Evolutionary conservation across 1,284 basidiomycete species (phyloP), one percentile per base, ranked within the genome.

Genomic region (Lentinus polychrous): DNA sequence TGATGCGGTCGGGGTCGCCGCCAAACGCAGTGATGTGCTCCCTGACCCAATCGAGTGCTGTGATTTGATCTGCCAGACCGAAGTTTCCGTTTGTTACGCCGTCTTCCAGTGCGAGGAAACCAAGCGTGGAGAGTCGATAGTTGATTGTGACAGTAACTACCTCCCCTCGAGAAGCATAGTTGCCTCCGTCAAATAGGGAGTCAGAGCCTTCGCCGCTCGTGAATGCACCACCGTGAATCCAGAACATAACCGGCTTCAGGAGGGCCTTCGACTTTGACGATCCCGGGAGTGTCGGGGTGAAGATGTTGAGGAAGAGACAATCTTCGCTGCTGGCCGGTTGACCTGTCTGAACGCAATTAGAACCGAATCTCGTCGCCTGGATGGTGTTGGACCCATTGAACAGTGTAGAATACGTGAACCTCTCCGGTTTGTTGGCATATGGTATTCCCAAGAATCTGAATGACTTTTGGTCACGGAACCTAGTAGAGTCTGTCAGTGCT

Each of bases 81-180:
- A 66, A 72, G 56, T 73, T 73, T 11, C 70, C 71, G 45, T 68
- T 69, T 36, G 67, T 66, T 50, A 59, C 54, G 3, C 64, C 65
- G 44, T 70, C 66, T 35, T 59, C 55, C 32, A 70, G 57, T 5
- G 66, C 65, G 37, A 72, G 65, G 57, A 70, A 73, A 17, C 72
- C 72, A 33, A 72, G 64, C 8, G 67, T 71, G 20, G 64, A 65
- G 31, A 70, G 60, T 14, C 68, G 70, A 57, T 76, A 75, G 61
- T 76, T 73, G 60, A 73, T 68, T 7, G 67, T 69, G 44, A 76
- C 71, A 6, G 76, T 57, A 1, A 76, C 72, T 15, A 74, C 65
- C 50, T 76, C 72, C 0, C 68, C 68, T 8, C 72, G 66, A 4
- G 68, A 69, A 6, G 67, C 67, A 24, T 76, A 58, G 24, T 62